Conservation (phyloP, 306 rosid genomes). For the Glycyrrhiza uralensis region DNA sequence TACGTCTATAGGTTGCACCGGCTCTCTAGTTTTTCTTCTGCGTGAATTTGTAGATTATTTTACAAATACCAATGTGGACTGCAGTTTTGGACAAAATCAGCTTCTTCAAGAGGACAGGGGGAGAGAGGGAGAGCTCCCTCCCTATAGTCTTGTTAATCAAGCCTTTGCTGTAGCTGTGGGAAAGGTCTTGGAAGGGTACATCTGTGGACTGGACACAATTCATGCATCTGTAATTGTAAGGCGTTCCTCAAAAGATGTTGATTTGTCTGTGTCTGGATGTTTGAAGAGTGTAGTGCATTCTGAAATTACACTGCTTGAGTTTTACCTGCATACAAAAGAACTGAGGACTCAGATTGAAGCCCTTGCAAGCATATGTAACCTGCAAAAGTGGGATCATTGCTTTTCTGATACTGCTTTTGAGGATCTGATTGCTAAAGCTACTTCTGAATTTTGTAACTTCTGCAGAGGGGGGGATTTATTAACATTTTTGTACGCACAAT, state of each 20-base stretch:
- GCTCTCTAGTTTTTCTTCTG: conserved; percentile 66
- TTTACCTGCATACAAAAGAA: conserved; percentile 76
- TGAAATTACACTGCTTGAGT: conserved; percentile 70
- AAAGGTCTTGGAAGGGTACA: conserved; percentile 76
- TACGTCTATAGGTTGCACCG: conserved; percentile 58
- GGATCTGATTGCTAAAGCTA: conserved; percentile 48
- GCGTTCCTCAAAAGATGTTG: conserved; percentile 37
- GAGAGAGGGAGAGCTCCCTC: conserved; percentile 29
- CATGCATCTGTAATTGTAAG: conserved; percentile 61
- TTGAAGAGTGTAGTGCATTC: conserved; percentile 67
- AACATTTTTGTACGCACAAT: conserved; percentile 67
- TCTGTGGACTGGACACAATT: conserved; percentile 60
- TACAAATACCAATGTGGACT: conserved; percentile 28
- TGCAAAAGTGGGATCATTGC: conserved; percentile 38
- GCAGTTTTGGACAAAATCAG: conserved; percentile 16
- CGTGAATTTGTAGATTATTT: conserved; percentile 56
- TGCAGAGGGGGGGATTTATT: conserved; percentile 73
- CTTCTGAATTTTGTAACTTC: conserved; percentile 50
- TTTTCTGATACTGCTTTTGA: conserved; percentile 50
- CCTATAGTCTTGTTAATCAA: conserved; percentile 74
- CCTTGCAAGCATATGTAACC: conserved; percentile 71
- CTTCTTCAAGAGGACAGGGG: conserved; percentile 24
- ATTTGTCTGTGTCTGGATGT: conserved; percentile 52
- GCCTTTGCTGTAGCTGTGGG: conserved; percentile 87
- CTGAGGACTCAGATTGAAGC: conserved; percentile 64